Evolutionary conservation across 1,284 basidiomycete genomes (phyloP).

Genomic region (Cutaneotrichosporon cyanovorans): DNA sequence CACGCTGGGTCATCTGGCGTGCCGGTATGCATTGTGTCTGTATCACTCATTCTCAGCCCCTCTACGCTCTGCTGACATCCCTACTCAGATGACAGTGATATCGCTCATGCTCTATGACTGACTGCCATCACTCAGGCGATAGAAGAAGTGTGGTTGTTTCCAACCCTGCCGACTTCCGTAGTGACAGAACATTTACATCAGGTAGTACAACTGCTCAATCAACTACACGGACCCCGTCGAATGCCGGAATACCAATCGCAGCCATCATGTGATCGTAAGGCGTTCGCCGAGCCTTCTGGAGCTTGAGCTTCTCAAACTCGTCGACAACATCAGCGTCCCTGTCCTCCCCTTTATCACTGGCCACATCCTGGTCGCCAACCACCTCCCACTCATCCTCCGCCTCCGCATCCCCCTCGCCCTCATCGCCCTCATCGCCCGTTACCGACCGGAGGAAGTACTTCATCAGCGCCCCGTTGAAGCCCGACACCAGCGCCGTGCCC

Average conservation of each 20-base stretch:
- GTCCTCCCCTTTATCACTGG: slow-evolving; percentile 32
- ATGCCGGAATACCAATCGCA: slow-evolving; percentile 51
- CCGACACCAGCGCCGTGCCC: slow-evolving; percentile 61
- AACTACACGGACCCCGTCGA: slow-evolving; percentile 36
- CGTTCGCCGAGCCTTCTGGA: slow-evolving; percentile 18
- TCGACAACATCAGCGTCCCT: not conserved
- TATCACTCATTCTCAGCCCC: too few relatives aligned
- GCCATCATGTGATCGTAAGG: slow-evolving; percentile 53
- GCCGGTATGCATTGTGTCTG: too few relatives aligned
- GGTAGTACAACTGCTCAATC: slow-evolving; percentile 16
- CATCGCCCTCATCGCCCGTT: slow-evolving; percentile 32
- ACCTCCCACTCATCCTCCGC: slow-evolving; percentile 23
- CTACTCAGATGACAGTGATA: too few relatives aligned
- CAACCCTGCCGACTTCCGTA: too few relatives aligned
- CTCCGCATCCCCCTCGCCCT: slow-evolving; percentile 34
- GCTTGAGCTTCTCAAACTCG: not conserved
- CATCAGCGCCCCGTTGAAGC: slow-evolving; percentile 60
- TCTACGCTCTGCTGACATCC: too few relatives aligned
- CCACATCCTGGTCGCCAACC: slow-evolving; percentile 32
- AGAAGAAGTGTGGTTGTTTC: too few relatives aligned
- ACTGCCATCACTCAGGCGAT: too few relatives aligned
- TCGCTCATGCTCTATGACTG: too few relatives aligned
- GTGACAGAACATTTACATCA: too few relatives aligned
- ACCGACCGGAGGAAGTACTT: slow-evolving; percentile 58
- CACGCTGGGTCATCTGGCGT: too few relatives aligned